Evolutionary conservation across 768 basidiomycete species (phyloP).

Genomic region (Rhodotorula babjevae): DNA sequence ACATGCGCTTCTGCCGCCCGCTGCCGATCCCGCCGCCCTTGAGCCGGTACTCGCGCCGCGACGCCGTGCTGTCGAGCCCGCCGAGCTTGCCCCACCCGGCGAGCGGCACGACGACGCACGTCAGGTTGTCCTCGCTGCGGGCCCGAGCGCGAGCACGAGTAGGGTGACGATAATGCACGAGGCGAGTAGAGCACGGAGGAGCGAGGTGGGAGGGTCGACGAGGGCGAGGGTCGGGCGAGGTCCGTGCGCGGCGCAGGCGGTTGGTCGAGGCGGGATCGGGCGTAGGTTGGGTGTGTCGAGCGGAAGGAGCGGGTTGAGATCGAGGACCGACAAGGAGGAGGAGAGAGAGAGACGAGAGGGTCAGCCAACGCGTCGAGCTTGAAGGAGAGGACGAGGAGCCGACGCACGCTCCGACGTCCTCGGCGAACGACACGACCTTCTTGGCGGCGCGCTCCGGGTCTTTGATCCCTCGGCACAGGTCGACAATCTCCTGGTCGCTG

Average conservation of each 20-base stretch:
- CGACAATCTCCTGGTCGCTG: constrained; percentile 90
- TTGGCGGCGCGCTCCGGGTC: constrained; percentile 75
- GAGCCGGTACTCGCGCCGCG: constrained; percentile 71
- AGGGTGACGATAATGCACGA: too few species aligned
- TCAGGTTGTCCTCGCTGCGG: constrained; percentile 84
- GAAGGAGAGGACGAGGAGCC: neutral
- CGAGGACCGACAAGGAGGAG: too few species aligned
- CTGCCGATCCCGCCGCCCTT: constrained; percentile 45
- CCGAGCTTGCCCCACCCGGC: constrained; percentile 80
- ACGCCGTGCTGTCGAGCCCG: constrained; percentile 75
- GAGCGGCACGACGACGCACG: constrained; percentile 82
- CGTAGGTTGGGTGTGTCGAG: too few species aligned
- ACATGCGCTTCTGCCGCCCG: constrained; percentile 47
- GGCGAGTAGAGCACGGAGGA: too few species aligned
- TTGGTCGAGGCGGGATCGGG: too few species aligned
- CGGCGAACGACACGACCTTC: constrained; percentile 74
- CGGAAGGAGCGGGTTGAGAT: too few species aligned
- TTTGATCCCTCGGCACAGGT: constrained; percentile 54
- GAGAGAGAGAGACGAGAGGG: too few species aligned
- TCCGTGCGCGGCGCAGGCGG: too few species aligned
- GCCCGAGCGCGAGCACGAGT: too few species aligned
- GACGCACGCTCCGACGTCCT: constrained; percentile 55
- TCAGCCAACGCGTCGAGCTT: neutral
- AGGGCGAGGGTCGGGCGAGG: too few species aligned
- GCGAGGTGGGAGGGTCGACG: too few species aligned